Percentiles rank a stretch among this genome's conserved stretches.
Evolutionary conservation across 2,329 filamentous ascomycete species (phyloP).

Genomic region (Lachnellula occidentalis): DNA sequence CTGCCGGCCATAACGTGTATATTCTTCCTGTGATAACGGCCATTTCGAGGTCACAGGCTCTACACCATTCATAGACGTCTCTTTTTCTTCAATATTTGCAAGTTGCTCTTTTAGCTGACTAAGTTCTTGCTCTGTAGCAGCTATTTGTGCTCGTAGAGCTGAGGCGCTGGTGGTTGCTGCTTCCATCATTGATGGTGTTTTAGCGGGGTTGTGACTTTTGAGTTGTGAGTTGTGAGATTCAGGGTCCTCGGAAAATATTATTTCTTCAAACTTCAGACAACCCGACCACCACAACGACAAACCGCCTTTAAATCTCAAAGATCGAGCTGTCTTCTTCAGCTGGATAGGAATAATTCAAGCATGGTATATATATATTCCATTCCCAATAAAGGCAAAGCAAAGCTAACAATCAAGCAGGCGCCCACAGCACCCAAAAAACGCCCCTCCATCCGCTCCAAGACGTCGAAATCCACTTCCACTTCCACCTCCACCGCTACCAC

Average conservation of each 20-base stretch:
- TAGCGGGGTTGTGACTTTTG: constrained; percentile 7
- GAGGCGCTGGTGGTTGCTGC: constrained; percentile 30
- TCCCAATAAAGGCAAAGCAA: constrained; percentile 13
- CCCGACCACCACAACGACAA: background rate
- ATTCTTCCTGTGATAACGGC: constrained; percentile 69
- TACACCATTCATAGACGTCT: background rate
- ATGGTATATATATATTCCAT: constrained; percentile 13
- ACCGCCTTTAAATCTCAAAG: background rate
- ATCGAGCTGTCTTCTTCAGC: background rate
- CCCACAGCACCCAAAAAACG: constrained; percentile 46
- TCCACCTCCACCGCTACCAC: constrained; percentile 29
- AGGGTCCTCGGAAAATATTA: constrained; percentile 4
- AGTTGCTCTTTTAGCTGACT: constrained; percentile 41
- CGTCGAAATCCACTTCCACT: constrained; percentile 36
- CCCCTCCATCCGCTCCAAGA: constrained; percentile 51
- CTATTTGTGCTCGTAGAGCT: constrained; percentile 43
- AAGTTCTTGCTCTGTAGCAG: constrained; percentile 43
- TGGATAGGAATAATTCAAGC: background rate
- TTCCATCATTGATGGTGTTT: constrained; percentile 32
- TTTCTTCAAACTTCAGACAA: constrained; percentile 11
- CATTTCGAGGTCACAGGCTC: constrained; percentile 41
- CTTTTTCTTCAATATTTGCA: constrained; percentile 24
- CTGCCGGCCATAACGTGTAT: constrained; percentile 82
- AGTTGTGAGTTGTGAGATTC: constrained; percentile 9
- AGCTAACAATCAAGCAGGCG: constrained; percentile 31